A percentile compares a stretch with the other conserved stretches of the same genome.
Evolutionary conservation across 192 early-diverging fungal genomes (phyloP).

Genomic region (Umbelopsis sp.): DNA sequence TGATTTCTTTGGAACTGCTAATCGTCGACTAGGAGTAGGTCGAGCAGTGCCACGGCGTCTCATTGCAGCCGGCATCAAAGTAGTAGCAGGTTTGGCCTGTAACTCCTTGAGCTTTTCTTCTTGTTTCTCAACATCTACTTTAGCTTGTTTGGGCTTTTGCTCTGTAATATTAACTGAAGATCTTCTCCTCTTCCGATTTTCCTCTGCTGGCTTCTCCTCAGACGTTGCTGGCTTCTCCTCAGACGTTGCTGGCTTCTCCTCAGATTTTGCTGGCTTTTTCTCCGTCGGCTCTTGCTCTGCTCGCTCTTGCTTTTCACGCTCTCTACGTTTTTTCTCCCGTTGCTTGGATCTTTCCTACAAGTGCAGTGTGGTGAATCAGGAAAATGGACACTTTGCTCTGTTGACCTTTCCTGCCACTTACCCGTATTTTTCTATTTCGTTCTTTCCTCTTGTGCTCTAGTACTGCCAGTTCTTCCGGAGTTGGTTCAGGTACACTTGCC

Average conservation of each 20-base stretch:
- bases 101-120: background rate
- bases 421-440: background rate
- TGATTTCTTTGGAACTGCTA: slow-evolving; percentile 11
- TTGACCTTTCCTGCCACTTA: background rate
- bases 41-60: slow-evolving; percentile 11
- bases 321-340: background rate
- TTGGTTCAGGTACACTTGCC: too few species aligned
- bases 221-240: background rate
- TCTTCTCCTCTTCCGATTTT: background rate
- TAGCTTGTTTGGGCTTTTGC: background rate
- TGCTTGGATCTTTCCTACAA: background rate
- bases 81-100: background rate
- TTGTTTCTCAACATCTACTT: background rate
- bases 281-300: background rate
- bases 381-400: background rate
- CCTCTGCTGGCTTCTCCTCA: background rate
- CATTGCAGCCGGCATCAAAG: background rate
- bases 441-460: background rate
- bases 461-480: background rate
- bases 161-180: too few species aligned
- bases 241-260: background rate
- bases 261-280: background rate
- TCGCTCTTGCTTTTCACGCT: background rate
- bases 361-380: background rate
- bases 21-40: background rate